Conservation (phyloP, 202 grass and related monocot genomes). For the Elaeis oleifera region DNA sequence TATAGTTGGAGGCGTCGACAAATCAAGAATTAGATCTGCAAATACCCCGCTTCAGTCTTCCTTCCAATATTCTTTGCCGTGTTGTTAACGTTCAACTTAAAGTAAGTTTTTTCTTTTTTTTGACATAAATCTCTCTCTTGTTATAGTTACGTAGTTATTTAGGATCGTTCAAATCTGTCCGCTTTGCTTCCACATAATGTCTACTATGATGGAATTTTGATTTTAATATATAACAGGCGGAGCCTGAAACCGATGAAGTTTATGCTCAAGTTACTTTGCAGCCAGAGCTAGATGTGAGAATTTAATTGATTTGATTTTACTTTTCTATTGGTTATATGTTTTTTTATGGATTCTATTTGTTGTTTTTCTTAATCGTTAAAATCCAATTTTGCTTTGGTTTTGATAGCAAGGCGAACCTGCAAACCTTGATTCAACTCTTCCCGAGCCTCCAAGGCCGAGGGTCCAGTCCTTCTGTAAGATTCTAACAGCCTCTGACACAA, state of each 20-base stretch:
- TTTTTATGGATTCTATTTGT: not conserved
- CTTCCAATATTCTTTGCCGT: constrained; percentile 85
- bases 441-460: constrained; percentile 36
- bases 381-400: constrained; percentile 6
- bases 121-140: not conserved
- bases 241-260: constrained; percentile 90
- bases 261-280: constrained; percentile 88
- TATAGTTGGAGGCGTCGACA: constrained; percentile 74
- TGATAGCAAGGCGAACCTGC: constrained; percentile 53
- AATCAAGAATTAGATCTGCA: constrained; percentile 71
- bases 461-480: constrained; percentile 97
- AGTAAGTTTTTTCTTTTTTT: constrained; percentile 23
- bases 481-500: constrained; percentile 95
- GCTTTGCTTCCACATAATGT: not conserved
- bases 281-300: constrained; percentile 57
- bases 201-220: not conserved
- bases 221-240: constrained; percentile 37
- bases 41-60: constrained; percentile 78
- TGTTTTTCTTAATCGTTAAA: not conserved
- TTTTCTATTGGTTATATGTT: not conserved
- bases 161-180: not conserved
- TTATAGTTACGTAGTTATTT: not conserved
- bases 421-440: constrained; percentile 32
- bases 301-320: constrained; percentile 1
- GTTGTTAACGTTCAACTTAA: constrained; percentile 84